Evolutionary conservation across 495 filamentous ascomycete genomes (phyloP), one percentile per base, ranked within the genome.

Genomic region (Pyronema domesticum): DNA sequence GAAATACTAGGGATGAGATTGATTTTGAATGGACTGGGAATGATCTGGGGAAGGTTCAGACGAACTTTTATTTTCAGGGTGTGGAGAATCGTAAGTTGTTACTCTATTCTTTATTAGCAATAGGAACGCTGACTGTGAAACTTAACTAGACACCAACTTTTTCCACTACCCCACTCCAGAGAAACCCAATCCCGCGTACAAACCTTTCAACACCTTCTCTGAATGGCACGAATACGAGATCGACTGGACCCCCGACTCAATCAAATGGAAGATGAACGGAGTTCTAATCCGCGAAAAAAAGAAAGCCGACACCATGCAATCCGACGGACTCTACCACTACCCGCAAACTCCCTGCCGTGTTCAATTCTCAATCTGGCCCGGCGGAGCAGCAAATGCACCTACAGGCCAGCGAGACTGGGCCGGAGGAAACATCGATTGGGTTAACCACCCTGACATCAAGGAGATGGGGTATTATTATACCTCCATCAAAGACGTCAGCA

Each of bases 11-110:
- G 72, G 91, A 98, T 64, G 91, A 98, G 68, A 94, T 98, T 64
- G 91, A 98, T 68, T 95, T 83, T 65, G 91, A 98, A 70, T 98
- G 80, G 65, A 79, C 96, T 53, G 91, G 91, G 53, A 75, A 76
- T 46, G 85, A 95, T 60, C 68, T 95, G 64, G 62, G 73, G 14
- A 74, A 74, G 49, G 83, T 82, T 14, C 88, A 98, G 73, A 87
- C 86, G 63, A 98, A 98, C 73, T 98, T 76, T 74, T 98, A 96
- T 71, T 95, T 81, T 72, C 91, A 96, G 69, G 91, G 93, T 57
- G 81, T 95, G 60, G 78, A 86, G 6, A 72, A 93, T 65, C 96
- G 89, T 95, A 73, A 72, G 88, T 75, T 11, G n/a, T 5, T 30
- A 30, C 23, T 30, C 5, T 30, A 1, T 30, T 30, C 5, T 30